Percentiles rank a stretch among this genome's conserved stretches.
phyloP scores from a whole-genome alignment of 1,284 basidiomycete genomes.

The Trichosporon sp. region DNA sequence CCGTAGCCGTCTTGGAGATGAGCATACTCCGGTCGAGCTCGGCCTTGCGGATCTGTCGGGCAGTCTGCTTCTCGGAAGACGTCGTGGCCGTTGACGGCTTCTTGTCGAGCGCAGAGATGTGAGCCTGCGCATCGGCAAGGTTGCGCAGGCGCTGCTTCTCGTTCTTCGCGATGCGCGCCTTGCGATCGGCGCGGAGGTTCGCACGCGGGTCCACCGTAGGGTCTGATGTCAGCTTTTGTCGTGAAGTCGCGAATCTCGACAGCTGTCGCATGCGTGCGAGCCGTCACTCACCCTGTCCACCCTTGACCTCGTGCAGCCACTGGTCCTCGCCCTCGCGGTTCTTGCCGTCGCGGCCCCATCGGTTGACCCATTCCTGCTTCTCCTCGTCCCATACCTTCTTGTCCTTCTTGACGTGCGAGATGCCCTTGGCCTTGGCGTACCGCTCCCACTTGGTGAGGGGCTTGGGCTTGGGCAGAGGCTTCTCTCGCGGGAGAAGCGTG shows the following conservation, averaged over 20 bases:
- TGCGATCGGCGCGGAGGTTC: constrained; percentile 63
- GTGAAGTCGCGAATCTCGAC: not conserved
- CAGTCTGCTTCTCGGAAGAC: constrained; percentile 27
- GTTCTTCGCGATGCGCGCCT: constrained; percentile 59
- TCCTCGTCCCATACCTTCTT: constrained; percentile 92
- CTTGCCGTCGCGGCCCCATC: constrained; percentile 88
- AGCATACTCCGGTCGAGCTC: constrained; percentile 74
- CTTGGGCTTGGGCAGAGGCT: constrained; percentile 88
- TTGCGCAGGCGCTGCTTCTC: constrained; percentile 72
- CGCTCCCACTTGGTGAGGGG: constrained; percentile 94
- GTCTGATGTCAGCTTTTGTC: constrained; percentile 45
- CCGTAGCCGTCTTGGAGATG: constrained; percentile 76
- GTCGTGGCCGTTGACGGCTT: constrained; percentile 12
- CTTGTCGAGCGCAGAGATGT: constrained; percentile 16
- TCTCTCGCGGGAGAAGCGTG: constrained; percentile 76
- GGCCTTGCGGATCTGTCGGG: constrained; percentile 58
- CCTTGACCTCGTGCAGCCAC: constrained; percentile 88
- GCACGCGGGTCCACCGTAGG: constrained; percentile 75
- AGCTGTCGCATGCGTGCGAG: not conserved
- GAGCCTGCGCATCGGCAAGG: constrained; percentile 56
- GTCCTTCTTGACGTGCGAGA: constrained; percentile 72
- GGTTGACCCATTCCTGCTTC: constrained; percentile 81
- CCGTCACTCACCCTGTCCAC: constrained; percentile 74
- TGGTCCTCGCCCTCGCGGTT: constrained; percentile 83
- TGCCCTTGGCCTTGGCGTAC: constrained; percentile 92